These are phyloP conservation scores for Aspergillus bertholletiae DNA, from an alignment of 495 filamentous ascomycete genomes.

Conservation along the genomic window DNA sequence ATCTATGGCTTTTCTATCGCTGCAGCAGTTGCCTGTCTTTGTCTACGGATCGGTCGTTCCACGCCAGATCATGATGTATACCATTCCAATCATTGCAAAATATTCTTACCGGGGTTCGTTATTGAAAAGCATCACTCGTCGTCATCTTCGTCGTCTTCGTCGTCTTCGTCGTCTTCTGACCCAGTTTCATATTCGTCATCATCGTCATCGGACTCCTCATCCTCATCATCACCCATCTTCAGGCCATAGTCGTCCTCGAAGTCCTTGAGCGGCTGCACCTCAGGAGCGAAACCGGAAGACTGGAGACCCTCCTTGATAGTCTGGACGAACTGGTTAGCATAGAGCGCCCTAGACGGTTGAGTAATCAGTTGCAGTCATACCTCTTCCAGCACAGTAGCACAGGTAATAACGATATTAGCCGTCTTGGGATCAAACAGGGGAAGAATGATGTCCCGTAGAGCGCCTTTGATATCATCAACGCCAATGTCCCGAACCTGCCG, in stretches of 20 bases:
- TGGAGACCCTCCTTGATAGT: constrained; percentile 67
- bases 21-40: background rate
- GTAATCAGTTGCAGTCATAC: constrained; percentile 42
- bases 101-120: background rate
- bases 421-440: constrained; percentile 73
- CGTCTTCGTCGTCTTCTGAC: constrained; percentile 21
- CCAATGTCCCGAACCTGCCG: constrained; percentile 70
- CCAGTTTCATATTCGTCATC: constrained; percentile 38
- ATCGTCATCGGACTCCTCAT: constrained; percentile 60
- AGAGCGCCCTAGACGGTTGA: constrained; percentile 1
- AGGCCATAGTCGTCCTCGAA: constrained; percentile 94
- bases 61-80: background rate
- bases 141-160: constrained; percentile 24
- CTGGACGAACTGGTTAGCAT: constrained; percentile 39
- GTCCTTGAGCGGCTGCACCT: constrained; percentile 67
- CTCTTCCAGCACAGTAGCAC: constrained; percentile 79
- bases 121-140: constrained; percentile 16
- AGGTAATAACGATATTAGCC: constrained; percentile 85
- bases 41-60: background rate
- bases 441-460: constrained; percentile 70
- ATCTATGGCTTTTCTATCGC: background rate
- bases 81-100: background rate
- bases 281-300: constrained; percentile 71
- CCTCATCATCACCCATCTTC: constrained; percentile 63
- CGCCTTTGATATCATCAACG: constrained; percentile 71